Evolutionary conservation across 2,329 filamentous ascomycete species (phyloP), one percentile per base, ranked within the genome.

Genomic region (Thyridium curvatum): DNA sequence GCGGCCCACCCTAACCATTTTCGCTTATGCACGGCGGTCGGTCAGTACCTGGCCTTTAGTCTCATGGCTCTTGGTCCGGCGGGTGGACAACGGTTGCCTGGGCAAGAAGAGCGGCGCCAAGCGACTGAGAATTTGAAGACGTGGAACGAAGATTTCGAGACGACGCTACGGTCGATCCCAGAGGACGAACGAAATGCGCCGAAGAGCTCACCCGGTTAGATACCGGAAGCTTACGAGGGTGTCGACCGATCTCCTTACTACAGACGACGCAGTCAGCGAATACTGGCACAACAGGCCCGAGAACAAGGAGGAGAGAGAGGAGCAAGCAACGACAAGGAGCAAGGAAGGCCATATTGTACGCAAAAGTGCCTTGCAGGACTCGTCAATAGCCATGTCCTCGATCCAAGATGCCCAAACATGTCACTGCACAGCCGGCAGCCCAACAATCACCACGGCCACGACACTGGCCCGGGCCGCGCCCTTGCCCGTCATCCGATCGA

Each of bases 401-500:
- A 45, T 30, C 18, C 1, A 4, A 36, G 15, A 12, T 45, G 42
- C 26, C 42, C 42, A 3, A 45, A 45, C n/a, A n/a, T n/a, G n/a
- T n/a, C n/a, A n/a, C n/a, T n/a, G n/a, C n/a, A n/a, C n/a, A n/a
- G n/a, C n/a, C n/a, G n/a, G n/a, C n/a, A n/a, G n/a, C n/a, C n/a
- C n/a, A n/a, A n/a, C n/a, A n/a, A n/a, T n/a, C n/a, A n/a, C n/a
- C n/a, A n/a, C n/a, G n/a, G n/a, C n/a, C n/a, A n/a, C n/a, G n/a
- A n/a, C n/a, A n/a, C n/a, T n/a, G n/a, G n/a, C n/a, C n/a, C n/a
- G n/a, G n/a, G n/a, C n/a, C n/a, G n/a, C n/a, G n/a, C n/a, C n/a
- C n/a, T n/a, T n/a, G n/a, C n/a, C n/a, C n/a, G 36, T 35, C 56
- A 67, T 47, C 54, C 49, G 9, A 47, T 66, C 35, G 34, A 47